Evolutionary conservation across 2,329 filamentous ascomycete genomes (phyloP), one percentile per base, ranked within the genome.

Genomic region (Beauveria asiatica): DNA sequence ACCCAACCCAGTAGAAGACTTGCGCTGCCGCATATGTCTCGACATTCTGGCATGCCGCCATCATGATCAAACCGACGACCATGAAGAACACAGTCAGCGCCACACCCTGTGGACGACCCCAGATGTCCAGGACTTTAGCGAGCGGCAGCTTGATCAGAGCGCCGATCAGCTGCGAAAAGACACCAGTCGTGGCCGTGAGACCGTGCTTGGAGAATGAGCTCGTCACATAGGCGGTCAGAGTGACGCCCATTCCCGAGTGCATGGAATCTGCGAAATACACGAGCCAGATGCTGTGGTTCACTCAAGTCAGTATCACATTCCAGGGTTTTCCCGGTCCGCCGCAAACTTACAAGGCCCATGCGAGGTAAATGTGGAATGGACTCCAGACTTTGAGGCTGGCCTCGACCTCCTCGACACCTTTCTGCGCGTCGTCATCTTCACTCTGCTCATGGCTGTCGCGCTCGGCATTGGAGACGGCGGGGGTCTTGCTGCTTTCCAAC

Each of bases 101-200:
- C 65, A 83, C 80, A 7, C 82, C 83, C 65, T 85, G 78, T 11
- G 83, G 78, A 56, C 83, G 81, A 59, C 83, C 84, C 73, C 82
- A 86, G 13, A 85, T 75, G 70, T 87, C 82, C 49, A 86, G 75
- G 17, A 86, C 72, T 68, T 87, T 87, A 41, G 84, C 83, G 66
- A 84, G 77, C 2, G 83, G 80, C 2, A 85, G 78, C 66, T 84
- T 84, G 51, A 80, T 77, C 5, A 85, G 76, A 46, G 82, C 83
- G 67, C 74, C 71, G 62, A 83, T 78, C 37, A 80, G 70, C 62
- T 71, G 75, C 16, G 78, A 73, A 7, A 84, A 73, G 56, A 83
- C 78, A 21, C 74, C 72, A 23, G 78, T 77, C 6, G 79, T 74
- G 3, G 79, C 74, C 9, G 79, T 73, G 11, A 82, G 72, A 2